phyloP scores from a whole-genome alignment of 768 basidiomycete species.

The Kwoniella sp. region DNA sequence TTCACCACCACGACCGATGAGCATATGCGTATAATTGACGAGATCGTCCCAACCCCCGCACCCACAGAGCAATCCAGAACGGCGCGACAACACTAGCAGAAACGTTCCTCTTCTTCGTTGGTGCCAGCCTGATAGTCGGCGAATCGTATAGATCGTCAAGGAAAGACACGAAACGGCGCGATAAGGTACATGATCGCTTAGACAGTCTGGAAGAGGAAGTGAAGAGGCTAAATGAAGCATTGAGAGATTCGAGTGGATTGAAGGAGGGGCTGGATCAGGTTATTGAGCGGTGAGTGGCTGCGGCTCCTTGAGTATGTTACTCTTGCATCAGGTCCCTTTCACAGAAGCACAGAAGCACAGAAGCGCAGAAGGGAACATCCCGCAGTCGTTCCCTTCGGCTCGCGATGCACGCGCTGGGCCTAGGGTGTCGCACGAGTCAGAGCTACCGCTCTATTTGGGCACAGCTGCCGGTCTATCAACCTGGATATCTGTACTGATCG shows the following conservation, averaged over 20 bases:
- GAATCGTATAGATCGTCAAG: slow-evolving; percentile 45
- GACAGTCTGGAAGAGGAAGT: slow-evolving; percentile 42
- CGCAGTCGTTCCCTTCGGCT: background rate
- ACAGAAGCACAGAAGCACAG: too few species aligned
- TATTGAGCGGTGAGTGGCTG: slow-evolving; percentile 42
- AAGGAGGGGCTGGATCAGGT: slow-evolving; percentile 25
- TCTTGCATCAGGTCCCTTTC: background rate
- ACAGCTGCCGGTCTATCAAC: too few species aligned
- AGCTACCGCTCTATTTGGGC: background rate
- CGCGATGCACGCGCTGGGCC: too few species aligned
- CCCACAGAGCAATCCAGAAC: slow-evolving; percentile 52
- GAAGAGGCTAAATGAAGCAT: slow-evolving; percentile 16
- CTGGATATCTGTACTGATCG: too few species aligned
- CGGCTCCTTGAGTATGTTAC: background rate
- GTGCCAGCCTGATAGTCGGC: slow-evolving; percentile 49
- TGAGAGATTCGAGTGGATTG: slow-evolving; percentile 22
- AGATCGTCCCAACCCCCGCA: background rate
- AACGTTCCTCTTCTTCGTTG: slow-evolving; percentile 53
- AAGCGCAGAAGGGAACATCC: too few species aligned
- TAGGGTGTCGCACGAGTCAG: too few species aligned
- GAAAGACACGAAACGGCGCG: slow-evolving; percentile 48
- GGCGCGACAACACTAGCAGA: slow-evolving; percentile 54
- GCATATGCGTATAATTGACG: too few species aligned
- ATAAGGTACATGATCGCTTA: slow-evolving; percentile 44
- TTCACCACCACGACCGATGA: too few species aligned